Evolutionary conservation across 2,329 filamentous ascomycete genomes (phyloP).

Genomic region (Colletotrichum ledebouriae): DNA sequence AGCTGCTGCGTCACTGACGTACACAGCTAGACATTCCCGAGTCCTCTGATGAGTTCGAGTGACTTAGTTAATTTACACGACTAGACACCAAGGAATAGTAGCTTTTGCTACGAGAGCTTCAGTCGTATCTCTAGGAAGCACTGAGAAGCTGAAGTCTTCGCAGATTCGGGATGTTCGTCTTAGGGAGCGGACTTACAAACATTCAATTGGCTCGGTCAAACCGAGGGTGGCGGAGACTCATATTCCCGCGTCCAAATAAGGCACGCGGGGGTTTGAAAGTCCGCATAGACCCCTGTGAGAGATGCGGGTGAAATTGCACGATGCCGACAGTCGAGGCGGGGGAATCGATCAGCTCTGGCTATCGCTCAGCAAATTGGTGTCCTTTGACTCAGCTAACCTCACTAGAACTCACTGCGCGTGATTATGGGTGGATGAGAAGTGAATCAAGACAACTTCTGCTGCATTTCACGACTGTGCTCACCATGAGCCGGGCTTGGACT

Average conservation of each 20-base stretch:
- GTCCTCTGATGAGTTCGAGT: too few species aligned
- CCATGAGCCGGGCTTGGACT: constrained; percentile 13
- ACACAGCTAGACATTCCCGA: too few species aligned
- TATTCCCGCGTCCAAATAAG: constrained; percentile 1
- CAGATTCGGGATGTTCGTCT: too few species aligned
- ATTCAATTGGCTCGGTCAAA: too few species aligned
- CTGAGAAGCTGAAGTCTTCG: too few species aligned
- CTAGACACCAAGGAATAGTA: too few species aligned
- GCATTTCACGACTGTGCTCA: not conserved
- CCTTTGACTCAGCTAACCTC: too few species aligned
- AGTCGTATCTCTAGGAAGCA: too few species aligned
- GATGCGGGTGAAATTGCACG: not conserved
- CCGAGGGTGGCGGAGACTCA: not conserved
- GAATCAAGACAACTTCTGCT: not conserved
- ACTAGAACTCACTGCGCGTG: not conserved
- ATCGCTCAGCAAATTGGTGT: not conserved
- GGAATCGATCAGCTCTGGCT: constrained; percentile 11
- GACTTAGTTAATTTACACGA: too few species aligned
- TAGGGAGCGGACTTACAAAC: too few species aligned
- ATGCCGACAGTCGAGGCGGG: constrained; percentile 3
- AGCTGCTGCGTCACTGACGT: too few species aligned
- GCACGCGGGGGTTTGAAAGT: not conserved
- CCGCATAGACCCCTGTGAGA: constrained; percentile 1
- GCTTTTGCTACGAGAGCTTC: too few species aligned
- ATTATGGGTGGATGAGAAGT: not conserved